Percentiles rank a stretch among this genome's conserved stretches.
phyloP scores from a whole-genome alignment of 306 rosid genomes.

The Abrus precatorius region DNA sequence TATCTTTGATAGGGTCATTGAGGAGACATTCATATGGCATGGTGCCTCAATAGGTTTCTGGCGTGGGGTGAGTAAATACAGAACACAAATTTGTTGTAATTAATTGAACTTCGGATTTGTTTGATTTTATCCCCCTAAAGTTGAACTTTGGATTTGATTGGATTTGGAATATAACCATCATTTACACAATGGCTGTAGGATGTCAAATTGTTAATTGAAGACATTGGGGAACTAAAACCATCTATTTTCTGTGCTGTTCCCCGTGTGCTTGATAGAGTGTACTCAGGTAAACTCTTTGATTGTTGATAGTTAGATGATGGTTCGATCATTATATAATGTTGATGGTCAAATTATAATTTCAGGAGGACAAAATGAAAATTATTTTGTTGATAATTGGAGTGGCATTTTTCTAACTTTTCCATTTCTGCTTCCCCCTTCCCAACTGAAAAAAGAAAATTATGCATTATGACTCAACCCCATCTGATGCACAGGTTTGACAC shows the following conservation, averaged over 20 bases:
- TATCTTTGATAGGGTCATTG: slow-evolving; percentile 93
- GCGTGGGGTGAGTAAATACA: slow-evolving; percentile 86
- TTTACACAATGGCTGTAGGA: slow-evolving; percentile 65
- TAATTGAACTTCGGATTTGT: slow-evolving; percentile 22
- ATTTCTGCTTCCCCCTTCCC: slow-evolving; percentile 18
- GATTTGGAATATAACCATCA: slow-evolving; percentile 33
- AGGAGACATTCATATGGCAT: slow-evolving; percentile 86
- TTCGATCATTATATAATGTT: slow-evolving; percentile 17
- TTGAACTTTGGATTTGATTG: background rate
- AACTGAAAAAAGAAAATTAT: background rate
- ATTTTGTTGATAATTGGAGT: slow-evolving; percentile 39
- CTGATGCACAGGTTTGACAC: slow-evolving; percentile 77
- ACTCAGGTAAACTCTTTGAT: slow-evolving; percentile 64
- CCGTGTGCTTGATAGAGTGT: slow-evolving; percentile 91
- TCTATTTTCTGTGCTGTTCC: slow-evolving; percentile 97
- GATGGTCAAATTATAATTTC: slow-evolving; percentile 39
- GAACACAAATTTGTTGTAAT: slow-evolving; percentile 38
- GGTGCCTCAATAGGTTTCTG: slow-evolving; percentile 97
- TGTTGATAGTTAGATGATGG: slow-evolving; percentile 27
- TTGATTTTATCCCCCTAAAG: slow-evolving; percentile 10
- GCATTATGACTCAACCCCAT: slow-evolving; percentile 34
- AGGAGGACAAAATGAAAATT: slow-evolving; percentile 23
- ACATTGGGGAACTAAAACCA: slow-evolving; percentile 91
- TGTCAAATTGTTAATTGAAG: slow-evolving; percentile 88
- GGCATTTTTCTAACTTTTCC: background rate